These are phyloP conservation scores for Cinnamomum micranthum DNA, from an alignment of 164 flowering plant species.

Conservation along the genomic window DNA sequence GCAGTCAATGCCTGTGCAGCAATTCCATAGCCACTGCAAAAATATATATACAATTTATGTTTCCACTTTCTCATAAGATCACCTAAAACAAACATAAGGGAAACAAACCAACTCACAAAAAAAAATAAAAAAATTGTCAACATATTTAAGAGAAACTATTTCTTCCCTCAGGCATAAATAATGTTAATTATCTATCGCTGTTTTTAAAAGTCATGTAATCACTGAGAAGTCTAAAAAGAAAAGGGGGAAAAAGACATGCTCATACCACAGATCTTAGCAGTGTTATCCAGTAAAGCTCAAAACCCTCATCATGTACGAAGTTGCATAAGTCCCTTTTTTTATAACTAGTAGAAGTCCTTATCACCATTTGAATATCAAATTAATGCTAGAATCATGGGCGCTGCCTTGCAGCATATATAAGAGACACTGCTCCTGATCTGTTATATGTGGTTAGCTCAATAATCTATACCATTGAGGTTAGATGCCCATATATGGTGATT, in stretches of 20 bases:
- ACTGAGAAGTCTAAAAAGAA: background rate
- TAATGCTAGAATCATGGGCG: background rate
- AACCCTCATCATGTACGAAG: background rate
- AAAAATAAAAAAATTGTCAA: background rate
- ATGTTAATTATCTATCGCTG: too few relatives aligned
- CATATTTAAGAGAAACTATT: background rate
- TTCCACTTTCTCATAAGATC: background rate
- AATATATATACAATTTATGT: slow-evolving; percentile 8
- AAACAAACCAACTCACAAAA: background rate
- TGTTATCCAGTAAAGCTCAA: background rate
- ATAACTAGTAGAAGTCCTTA: too few relatives aligned
- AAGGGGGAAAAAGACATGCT: background rate
- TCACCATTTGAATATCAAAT: background rate
- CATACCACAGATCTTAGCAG: background rate
- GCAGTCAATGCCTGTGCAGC: slow-evolving; percentile 93
- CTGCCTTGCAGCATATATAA: background rate
- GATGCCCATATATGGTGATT: background rate
- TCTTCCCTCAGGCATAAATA: background rate
- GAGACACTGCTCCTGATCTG: background rate
- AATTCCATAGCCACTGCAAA: slow-evolving; percentile 91
- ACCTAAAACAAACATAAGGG: background rate
- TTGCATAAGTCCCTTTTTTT: too few relatives aligned
- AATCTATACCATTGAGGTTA: background rate
- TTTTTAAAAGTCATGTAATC: background rate
- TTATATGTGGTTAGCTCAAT: background rate